A percentile compares a stretch with the other conserved stretches of the same genome.
Evolutionary conservation across 1,284 basidiomycete species (phyloP).

Genomic region (Mycosarcoma mackinlayi): DNA sequence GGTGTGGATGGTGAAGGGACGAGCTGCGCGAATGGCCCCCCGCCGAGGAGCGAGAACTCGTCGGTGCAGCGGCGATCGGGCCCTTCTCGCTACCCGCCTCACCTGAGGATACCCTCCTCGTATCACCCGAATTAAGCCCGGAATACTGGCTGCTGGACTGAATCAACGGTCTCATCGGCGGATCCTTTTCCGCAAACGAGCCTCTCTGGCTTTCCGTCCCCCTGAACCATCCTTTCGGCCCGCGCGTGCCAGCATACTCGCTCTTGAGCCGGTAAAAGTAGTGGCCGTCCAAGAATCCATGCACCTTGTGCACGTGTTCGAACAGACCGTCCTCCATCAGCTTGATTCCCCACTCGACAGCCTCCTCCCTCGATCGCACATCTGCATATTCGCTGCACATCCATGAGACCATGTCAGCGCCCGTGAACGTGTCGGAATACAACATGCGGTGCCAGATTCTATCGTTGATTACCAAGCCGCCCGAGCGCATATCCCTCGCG

Average conservation of each 20-base stretch:
- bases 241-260: slow-evolving; percentile 35
- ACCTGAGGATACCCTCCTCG: not conserved
- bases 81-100: slow-evolving; percentile 5
- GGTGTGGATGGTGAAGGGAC: slow-evolving; percentile 21
- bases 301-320: slow-evolving; percentile 60
- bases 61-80: not conserved
- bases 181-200: slow-evolving; percentile 35
- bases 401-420: slow-evolving; percentile 66
- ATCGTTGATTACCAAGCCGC: slow-evolving; percentile 62
- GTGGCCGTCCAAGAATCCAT: slow-evolving; percentile 67
- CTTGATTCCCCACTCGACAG: slow-evolving; percentile 54
- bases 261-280: slow-evolving; percentile 62
- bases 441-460: slow-evolving; percentile 65
- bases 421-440: slow-evolving; percentile 63
- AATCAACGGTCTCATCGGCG: slow-evolving; percentile 20
- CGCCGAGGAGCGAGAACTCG: slow-evolving; percentile 8
- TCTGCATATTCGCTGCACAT: slow-evolving; percentile 61
- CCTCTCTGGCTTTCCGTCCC: slow-evolving; percentile 38
- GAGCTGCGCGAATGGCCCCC: slow-evolving; percentile 36
- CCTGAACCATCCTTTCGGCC: slow-evolving; percentile 40
- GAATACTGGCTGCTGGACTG: slow-evolving; percentile 18
- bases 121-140: slow-evolving; percentile 8
- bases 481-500: slow-evolving; percentile 58
- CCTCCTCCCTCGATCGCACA: slow-evolving; percentile 61
- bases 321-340: slow-evolving; percentile 60